Evolutionary conservation across 176 grass and related monocot genomes (phyloP), one percentile per base, ranked within the genome.

Genomic region (Hordeum marinum): DNA sequence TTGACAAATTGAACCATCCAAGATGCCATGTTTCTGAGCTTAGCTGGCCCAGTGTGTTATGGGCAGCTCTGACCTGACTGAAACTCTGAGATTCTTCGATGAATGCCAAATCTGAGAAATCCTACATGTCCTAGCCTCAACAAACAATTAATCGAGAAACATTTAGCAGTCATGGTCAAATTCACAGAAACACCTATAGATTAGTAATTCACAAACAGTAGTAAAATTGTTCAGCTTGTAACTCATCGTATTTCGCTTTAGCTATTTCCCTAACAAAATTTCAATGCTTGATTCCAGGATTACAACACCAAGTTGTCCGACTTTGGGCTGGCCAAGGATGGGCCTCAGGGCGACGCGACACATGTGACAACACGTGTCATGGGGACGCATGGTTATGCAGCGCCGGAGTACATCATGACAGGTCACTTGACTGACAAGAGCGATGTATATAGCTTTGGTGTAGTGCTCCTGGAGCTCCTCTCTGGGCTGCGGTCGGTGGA

Each of bases 301-400:
- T 91, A 86, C 82, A 84, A 72, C 60, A 92, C 90, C 24, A 98
- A 98, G 89, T 63, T 98, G 31, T 98, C 95, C 0, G 95, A 98
- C 88, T 98, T 98, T 4, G 95, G 95, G 11, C 82, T 98, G 0
- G 95, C 95, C 60, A 95, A 95, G 71, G 95, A 98, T 6, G 95
- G 92, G 0, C 95, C 95, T 0, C 74, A 98, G 40, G 95, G 90
- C 0, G 95, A 98, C 23, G 85, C 87, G 32, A 98, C 92, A 8
- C 92, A 95, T 0, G 91, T 98, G 82, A 93, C 92, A 17, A 98
- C 95, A 3, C 89, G 95, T 52, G 90, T 98, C 40, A 95, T 98
- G 95, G 95, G 95, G 2, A 98, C 95, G 0, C 83, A 91, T 0
- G 95, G 95, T 25, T 98, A 98, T 11, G 92, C 95, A 0, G 95